phyloP scores from a whole-genome alignment of 768 basidiomycete genomes.

The Xanthoconium stramineum region DNA sequence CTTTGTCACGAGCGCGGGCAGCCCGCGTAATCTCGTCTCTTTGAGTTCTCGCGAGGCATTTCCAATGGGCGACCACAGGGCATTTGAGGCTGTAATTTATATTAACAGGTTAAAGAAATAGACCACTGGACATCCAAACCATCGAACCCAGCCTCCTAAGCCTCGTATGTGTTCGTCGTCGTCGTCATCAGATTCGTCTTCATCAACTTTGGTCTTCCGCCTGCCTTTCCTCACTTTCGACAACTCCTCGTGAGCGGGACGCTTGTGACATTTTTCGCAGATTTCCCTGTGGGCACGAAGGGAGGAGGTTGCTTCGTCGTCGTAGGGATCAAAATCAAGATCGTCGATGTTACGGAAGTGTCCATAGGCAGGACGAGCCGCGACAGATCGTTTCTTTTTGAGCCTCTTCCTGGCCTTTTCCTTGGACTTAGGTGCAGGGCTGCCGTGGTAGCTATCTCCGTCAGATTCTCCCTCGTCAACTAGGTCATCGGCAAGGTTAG shows the following conservation, averaged over 20 bases:
- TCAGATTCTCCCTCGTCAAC: conserved; percentile 31
- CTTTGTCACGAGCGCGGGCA: conserved; percentile 49
- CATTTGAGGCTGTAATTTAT: conserved; percentile 60
- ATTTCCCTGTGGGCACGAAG: conserved; percentile 57
- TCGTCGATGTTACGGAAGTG: conserved; percentile 42
- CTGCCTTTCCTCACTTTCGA: conserved; percentile 38
- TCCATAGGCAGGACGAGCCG: conserved; percentile 48
- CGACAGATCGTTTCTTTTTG: conserved; percentile 34
- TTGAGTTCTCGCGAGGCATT: conserved; percentile 61
- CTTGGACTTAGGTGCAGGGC: conserved; percentile 6
- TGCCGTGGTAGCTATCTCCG: conserved; percentile 35
- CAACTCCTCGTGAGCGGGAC: conserved; percentile 56
- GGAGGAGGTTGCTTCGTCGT: conserved; percentile 54
- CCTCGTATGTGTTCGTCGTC: conserved; percentile 47
- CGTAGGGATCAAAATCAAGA: conserved; percentile 40
- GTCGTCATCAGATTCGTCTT: conserved; percentile 48
- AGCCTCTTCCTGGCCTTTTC: neutral
- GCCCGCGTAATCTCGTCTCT: conserved; percentile 73
- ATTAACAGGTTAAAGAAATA: conserved; percentile 9
- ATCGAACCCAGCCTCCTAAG: conserved; percentile 82
- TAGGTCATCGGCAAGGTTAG: conserved; percentile 31
- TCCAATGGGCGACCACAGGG: conserved; percentile 75
- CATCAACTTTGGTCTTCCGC: conserved; percentile 39
- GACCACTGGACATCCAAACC: conserved; percentile 44
- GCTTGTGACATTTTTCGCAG: conserved; percentile 70